phyloP scores from a whole-genome alignment of 495 filamentous ascomycete species.

The Hypoxylon subgilvum region DNA sequence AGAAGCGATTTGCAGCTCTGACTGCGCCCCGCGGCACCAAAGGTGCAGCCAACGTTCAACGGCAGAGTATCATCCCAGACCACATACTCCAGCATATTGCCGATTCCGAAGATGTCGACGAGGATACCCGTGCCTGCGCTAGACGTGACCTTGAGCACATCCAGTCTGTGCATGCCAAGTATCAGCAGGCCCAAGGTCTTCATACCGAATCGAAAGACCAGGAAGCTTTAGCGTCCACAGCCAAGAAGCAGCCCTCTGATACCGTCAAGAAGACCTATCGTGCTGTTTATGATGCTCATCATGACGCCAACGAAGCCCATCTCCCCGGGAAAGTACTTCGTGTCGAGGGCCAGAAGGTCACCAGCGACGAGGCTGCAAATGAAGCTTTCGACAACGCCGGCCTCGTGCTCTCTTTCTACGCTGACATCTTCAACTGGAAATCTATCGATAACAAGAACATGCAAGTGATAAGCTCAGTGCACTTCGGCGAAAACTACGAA shows the following conservation, averaged over 20 bases:
- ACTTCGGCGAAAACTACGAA: slow-evolving; percentile 51
- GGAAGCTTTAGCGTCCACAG: slow-evolving; percentile 1
- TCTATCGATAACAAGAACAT: slow-evolving; percentile 53
- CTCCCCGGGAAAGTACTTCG: slow-evolving; percentile 47
- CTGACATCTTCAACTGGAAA: slow-evolving; percentile 50
- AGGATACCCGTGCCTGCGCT: slow-evolving; percentile 43
- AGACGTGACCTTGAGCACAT: slow-evolving; percentile 45
- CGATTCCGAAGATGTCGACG: slow-evolving; percentile 45
- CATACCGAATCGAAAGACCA: slow-evolving; percentile 11
- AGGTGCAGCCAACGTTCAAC: slow-evolving; percentile 11
- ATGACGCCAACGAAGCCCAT: slow-evolving; percentile 40
- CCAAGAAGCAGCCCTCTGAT: slow-evolving; percentile 9
- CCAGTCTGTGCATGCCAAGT: slow-evolving; percentile 34
- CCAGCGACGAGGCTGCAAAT: slow-evolving; percentile 44
- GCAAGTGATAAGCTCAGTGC: slow-evolving; percentile 51
- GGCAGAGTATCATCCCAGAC: slow-evolving; percentile 44
- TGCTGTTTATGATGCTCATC: slow-evolving; percentile 47
- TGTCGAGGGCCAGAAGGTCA: slow-evolving; percentile 46
- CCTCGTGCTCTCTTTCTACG: slow-evolving; percentile 52
- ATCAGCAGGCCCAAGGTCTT: slow-evolving; percentile 39
- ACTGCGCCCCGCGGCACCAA: slow-evolving; percentile 36
- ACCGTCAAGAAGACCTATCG: slow-evolving; percentile 42
- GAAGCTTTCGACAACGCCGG: slow-evolving; percentile 51
- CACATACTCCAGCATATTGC: slow-evolving; percentile 47
- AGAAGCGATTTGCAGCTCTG: slow-evolving; percentile 39